Percentiles rank a stretch among this genome's conserved stretches.
These are phyloP conservation scores for Beauveria scarabaeidicola DNA, from an alignment of 2,329 filamentous ascomycete genomes.

Conservation along the genomic window DNA sequence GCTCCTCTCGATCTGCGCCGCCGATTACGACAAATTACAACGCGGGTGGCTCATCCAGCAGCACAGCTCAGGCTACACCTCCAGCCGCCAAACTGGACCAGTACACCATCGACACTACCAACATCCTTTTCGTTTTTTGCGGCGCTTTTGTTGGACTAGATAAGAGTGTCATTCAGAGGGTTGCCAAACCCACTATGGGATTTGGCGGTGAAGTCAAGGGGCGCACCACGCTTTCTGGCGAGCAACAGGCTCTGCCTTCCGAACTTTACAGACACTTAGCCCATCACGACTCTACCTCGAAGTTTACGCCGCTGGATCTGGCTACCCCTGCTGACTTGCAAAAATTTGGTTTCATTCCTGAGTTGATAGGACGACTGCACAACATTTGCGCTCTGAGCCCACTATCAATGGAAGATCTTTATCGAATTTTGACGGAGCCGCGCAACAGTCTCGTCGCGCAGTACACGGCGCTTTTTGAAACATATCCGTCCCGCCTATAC, in stretches of 20 bases:
- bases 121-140: conserved; percentile 95
- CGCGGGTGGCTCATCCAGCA: conserved; percentile 32
- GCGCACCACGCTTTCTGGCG: conserved; percentile 38
- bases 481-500: conserved; percentile 67
- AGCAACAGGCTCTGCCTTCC: conserved; percentile 54
- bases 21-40: conserved; percentile 47
- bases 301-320: conserved; percentile 58
- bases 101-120: conserved; percentile 79
- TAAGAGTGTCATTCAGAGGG: conserved; percentile 77
- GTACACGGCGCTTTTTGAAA: conserved; percentile 79
- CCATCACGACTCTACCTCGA: conserved; percentile 36
- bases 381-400: conserved; percentile 80
- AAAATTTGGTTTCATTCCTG: conserved; percentile 83
- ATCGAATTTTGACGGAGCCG: conserved; percentile 86
- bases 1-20: conserved; percentile 44
- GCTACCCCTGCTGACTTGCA: conserved; percentile 70
- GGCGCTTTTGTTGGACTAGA: conserved; percentile 91
- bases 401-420: conserved; percentile 58
- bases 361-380: conserved; percentile 91
- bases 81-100: conserved; percentile 48
- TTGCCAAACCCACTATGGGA: conserved; percentile 77
- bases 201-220: conserved; percentile 76
- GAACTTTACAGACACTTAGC: conserved; percentile 50
- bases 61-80: conserved; percentile 37
- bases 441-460: conserved; percentile 81